Conservation (phyloP, 306 rosid genomes). For the Alnus glutinosa region DNA sequence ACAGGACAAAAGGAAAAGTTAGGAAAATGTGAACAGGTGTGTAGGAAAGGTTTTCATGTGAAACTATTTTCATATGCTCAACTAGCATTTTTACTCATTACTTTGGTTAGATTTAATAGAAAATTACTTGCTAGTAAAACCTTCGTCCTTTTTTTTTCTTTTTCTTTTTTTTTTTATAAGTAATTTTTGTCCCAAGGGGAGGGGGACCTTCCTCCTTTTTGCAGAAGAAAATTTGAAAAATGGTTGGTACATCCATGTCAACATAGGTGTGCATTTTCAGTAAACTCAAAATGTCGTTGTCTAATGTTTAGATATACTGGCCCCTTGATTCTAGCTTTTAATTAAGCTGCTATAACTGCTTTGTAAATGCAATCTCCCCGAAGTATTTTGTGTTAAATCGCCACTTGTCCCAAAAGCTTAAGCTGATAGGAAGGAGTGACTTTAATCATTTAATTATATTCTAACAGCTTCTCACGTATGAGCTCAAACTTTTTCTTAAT, state of each 20-base stretch:
- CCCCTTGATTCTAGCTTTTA: background rate
- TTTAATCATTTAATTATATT: too few relatives aligned
- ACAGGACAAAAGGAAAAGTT: conserved; percentile 82
- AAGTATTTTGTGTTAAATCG: conserved; percentile 12
- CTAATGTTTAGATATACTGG: background rate
- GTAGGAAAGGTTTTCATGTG: conserved; percentile 7
- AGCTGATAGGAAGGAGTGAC: too few relatives aligned
- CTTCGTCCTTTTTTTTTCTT: background rate
- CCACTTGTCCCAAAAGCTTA: too few relatives aligned
- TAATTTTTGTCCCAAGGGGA: too few relatives aligned
- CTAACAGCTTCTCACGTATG: too few relatives aligned
- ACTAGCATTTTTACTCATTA: background rate
- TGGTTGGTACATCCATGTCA: background rate
- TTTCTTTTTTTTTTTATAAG: too few relatives aligned
- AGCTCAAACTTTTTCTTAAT: too few relatives aligned
- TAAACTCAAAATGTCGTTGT: background rate
- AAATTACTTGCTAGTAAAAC: background rate
- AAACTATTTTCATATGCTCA: background rate
- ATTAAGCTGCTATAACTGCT: conserved; percentile 4
- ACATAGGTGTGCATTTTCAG: background rate
- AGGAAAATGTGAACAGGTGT: conserved; percentile 97
- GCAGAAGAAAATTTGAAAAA: background rate
- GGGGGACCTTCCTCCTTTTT: background rate
- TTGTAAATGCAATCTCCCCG: background rate
- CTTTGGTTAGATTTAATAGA: background rate